Conservation (phyloP, 805 yeast genomes). For the Zygoascus biomembranicola region DNA sequence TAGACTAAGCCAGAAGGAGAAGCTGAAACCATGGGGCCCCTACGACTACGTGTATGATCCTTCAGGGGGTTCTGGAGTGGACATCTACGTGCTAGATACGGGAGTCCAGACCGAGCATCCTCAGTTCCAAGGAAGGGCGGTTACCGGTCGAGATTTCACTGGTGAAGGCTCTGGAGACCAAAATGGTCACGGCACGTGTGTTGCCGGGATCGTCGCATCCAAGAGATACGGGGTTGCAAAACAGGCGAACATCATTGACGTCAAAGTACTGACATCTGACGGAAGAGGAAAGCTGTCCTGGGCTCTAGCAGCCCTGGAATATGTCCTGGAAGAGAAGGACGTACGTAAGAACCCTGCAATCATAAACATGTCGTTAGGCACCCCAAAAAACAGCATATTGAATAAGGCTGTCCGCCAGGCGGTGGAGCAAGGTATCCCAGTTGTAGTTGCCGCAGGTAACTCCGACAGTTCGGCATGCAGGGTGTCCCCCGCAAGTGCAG, state of each 20-base stretch:
- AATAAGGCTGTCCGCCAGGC: conserved; percentile 22
- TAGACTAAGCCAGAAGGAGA: conserved; percentile 20
- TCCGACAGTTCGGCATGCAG: conserved; percentile 67
- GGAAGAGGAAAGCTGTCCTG: conserved; percentile 54
- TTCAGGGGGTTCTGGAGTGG: conserved; percentile 49
- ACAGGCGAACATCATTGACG: conserved; percentile 49
- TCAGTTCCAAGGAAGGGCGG: conserved; percentile 36
- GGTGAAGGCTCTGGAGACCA: conserved; percentile 47
- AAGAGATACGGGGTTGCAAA: conserved; percentile 74
- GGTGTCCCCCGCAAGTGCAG: conserved; percentile 81
- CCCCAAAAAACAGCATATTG: conserved; percentile 20
- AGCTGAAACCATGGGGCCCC: conserved; percentile 32
- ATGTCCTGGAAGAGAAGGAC: conserved; percentile 19
- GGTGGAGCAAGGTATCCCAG: conserved; percentile 20
- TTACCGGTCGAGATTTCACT: conserved; percentile 38
- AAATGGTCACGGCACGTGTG: conserved; percentile 87
- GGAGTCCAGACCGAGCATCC: conserved; percentile 41
- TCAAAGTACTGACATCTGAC: conserved; percentile 55
- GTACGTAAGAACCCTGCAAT: conserved; percentile 13
- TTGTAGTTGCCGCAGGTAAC: conserved; percentile 49
- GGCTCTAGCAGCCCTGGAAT: conserved; percentile 29
- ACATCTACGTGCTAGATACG: conserved; percentile 73
- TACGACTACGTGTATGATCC: conserved; percentile 24
- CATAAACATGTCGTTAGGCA: conserved; percentile 22
- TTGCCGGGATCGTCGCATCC: conserved; percentile 79